Evolutionary conservation across 73 alveolate genomes (phyloP), one percentile per base, ranked within the genome.

Genomic region (Paraurostyla sp.): DNA sequence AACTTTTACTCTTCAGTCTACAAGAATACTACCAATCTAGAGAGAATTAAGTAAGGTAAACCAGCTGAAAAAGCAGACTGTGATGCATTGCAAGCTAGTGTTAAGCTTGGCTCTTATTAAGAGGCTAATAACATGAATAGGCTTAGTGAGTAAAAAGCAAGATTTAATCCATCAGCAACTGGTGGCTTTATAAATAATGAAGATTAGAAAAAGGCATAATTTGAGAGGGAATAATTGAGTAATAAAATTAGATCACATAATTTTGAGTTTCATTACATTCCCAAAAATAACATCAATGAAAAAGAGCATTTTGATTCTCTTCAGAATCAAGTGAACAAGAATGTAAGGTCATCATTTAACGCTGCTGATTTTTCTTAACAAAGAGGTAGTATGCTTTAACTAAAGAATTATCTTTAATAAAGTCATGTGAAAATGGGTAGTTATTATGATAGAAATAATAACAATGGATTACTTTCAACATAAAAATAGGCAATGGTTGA

Each of bases 61-160:
- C 82, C 82, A 16, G 82, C 82, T 18, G 7, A 7, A 6, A 65
- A 65, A 38, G 82, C 82, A 65, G 82, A 65, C 13, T 65, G 82
- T 65, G 58, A 65, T 65, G 82, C 82, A 38, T 38, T 38, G 1
- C 9, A 38, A 38, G 82, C 82, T 22, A 65, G 82, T 65, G 23
- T 65, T 6, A 65, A 65, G 15, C 25, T 65, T 15, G 82, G 82
- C 41, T 38, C 82, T 4, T 65, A 65, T 38, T 38, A 3, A 6
- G 82, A 65, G 3, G 13, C 27, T 15, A 40, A 65, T 1, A 1
- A 13, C 0, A 65, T 13, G 13, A 35, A 65, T 6, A 65, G 25
- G 25, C 7, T 65, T n/a, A 65, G 82, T 38, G 82, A 65, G 25
- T 38, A 65, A 2, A 6, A 65, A 22, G 82, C 82, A 15, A 65